These are phyloP conservation scores for Coniochaeta pulveracea DNA, from an alignment of 2,329 filamentous ascomycete genomes.

Conservation along the genomic window DNA sequence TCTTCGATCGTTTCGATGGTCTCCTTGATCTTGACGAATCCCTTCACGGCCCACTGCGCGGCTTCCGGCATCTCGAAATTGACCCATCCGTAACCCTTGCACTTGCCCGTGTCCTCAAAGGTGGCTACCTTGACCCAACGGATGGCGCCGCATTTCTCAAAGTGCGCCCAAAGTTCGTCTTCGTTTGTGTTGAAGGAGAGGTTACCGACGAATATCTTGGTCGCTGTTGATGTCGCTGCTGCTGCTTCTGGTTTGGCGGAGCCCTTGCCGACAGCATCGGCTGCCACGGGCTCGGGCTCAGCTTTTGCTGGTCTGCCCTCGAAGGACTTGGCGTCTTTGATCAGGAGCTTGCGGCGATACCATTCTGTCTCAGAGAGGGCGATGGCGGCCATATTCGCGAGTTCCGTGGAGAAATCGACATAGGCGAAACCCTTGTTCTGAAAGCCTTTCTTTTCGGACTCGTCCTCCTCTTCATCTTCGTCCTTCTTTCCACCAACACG, in stretches of 20 bases:
- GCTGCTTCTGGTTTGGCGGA: conserved; percentile 19
- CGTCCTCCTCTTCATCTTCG: conserved; percentile 18
- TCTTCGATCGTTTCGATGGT: conserved; percentile 51
- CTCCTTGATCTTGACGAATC: conserved; percentile 64
- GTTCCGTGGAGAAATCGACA: conserved; percentile 70
- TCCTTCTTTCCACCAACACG: conserved; percentile 10
- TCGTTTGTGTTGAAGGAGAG: conserved; percentile 72
- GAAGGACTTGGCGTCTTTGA: conserved; percentile 86
- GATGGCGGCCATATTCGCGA: conserved; percentile 65
- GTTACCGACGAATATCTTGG: conserved; percentile 88
- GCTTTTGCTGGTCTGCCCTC: conserved; percentile 75
- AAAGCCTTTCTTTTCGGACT: conserved; percentile 29
- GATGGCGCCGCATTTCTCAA: conserved; percentile 73
- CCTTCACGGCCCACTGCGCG: conserved; percentile 66
- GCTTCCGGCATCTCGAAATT: conserved; percentile 72
- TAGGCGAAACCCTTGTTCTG: conserved; percentile 94
- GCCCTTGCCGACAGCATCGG: conserved; percentile 13
- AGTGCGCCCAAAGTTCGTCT: conserved; percentile 71
- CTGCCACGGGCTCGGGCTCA: conserved; percentile 19
- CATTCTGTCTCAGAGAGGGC: conserved; percentile 77
- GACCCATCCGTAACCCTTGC: conserved; percentile 95
- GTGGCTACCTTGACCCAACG: conserved; percentile 81
- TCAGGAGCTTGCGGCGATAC: conserved; percentile 67
- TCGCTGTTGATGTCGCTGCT: conserved; percentile 25
- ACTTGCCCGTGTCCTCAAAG: conserved; percentile 94